phyloP scores from a whole-genome alignment of 176 grass and related monocot species.

The Aegilops sharonensis region DNA sequence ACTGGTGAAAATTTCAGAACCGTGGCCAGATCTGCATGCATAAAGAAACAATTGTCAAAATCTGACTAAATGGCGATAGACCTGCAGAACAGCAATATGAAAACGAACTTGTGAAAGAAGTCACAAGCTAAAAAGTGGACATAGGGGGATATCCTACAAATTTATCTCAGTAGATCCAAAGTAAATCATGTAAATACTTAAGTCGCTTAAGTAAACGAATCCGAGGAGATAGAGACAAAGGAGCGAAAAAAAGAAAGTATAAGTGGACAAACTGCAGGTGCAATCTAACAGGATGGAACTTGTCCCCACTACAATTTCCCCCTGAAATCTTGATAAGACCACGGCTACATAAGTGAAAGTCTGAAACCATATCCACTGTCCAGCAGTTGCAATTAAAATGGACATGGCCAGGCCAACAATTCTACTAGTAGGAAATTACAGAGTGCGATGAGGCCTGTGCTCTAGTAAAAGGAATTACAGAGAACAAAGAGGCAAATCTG shows the following conservation, averaged over 20 bases:
- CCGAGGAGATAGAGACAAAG: not conserved
- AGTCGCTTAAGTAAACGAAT: not conserved
- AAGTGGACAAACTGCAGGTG: no score
- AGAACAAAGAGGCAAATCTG: no score
- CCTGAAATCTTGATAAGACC: not conserved
- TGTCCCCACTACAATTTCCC: not conserved
- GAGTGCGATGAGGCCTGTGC: no score
- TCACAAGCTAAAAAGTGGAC: not conserved
- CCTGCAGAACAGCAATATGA: slow-evolving; percentile 1
- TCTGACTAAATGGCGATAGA: not conserved
- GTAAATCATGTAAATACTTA: not conserved
- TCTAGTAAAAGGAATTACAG: no score
- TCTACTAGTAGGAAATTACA: no score
- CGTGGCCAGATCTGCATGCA: slow-evolving; percentile 38
- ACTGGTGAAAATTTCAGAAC: slow-evolving; percentile 9
- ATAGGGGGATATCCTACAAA: no score
- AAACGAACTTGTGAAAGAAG: not conserved
- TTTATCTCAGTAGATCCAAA: no score
- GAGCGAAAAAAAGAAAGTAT: not conserved
- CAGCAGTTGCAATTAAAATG: not conserved
- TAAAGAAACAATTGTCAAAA: not conserved
- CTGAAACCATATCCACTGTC: not conserved
- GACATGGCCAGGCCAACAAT: no score
- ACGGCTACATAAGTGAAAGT: not conserved
- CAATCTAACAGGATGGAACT: not conserved